phyloP scores from a whole-genome alignment of 257 asterid genomes.

The Thymus quinquecostatus region DNA sequence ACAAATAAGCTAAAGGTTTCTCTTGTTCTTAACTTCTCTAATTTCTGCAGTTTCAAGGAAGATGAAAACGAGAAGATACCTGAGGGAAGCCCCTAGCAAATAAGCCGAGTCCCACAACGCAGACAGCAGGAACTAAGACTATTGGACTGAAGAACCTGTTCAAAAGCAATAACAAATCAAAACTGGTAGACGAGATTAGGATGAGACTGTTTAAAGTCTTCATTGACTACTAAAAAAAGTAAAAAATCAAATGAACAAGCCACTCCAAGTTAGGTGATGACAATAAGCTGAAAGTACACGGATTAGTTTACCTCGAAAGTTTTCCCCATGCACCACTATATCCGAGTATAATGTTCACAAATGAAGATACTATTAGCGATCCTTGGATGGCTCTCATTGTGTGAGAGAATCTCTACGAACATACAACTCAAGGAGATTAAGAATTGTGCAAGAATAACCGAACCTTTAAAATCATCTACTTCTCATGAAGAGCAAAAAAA shows the following conservation, averaged over 20 bases:
- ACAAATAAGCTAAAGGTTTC: constrained; percentile 20
- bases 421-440: constrained; percentile 33
- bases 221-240: background rate
- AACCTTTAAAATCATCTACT: background rate
- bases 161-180: constrained; percentile 5
- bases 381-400: constrained; percentile 95
- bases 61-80: constrained; percentile 42
- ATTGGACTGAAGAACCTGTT: constrained; percentile 79
- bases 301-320: constrained; percentile 67
- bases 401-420: constrained; percentile 82
- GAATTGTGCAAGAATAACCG: constrained; percentile 20
- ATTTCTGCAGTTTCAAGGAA: constrained; percentile 15
- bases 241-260: background rate
- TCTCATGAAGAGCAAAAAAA: background rate
- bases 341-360: constrained; percentile 79
- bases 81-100: constrained; percentile 83
- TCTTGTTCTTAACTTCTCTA: constrained; percentile 7
- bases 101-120: constrained; percentile 89
- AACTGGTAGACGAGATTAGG: background rate
- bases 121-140: constrained; percentile 79
- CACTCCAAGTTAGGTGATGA: background rate
- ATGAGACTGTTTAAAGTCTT: background rate
- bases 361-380: constrained; percentile 84
- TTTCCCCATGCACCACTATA: constrained; percentile 83
- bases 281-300: constrained; percentile 7